Evolutionary conservation across 805 yeast species (phyloP), one percentile per base, ranked within the genome.

Genomic region (Candida schatavii): DNA sequence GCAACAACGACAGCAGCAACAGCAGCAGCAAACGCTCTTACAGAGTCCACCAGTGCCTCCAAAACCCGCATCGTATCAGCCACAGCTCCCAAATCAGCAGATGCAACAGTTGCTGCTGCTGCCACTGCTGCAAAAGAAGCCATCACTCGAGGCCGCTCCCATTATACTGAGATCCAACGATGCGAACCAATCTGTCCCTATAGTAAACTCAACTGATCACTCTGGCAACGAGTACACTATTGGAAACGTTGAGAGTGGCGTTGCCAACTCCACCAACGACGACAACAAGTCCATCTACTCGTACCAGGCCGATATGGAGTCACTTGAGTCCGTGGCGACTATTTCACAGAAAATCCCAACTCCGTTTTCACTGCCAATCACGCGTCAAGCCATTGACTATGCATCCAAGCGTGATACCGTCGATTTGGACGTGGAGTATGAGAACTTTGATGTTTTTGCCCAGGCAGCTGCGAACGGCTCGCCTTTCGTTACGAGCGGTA

Each of bases 241-340:
- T 5, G 35, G 35, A 11, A 20, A 29, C n/a, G 41, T 38, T 3
- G 23, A 18, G 9, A 25, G 35, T 22, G 29, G 15, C 21, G 29
- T 25, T 6, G 43, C 36, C n/a, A 41, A 35, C 21, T 46, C 26
- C 10, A 18, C 10, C n/a, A 13, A n/a, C 14, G 15, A 6, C 30
- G 41, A 38, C 18, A 61, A 54, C 35, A 46, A 45, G 21, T 61
- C 66, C 3, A 49, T 56, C 9, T 56, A 51, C 23, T 58, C 66
- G 3, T 48, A 60, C 13, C 46, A 47, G 22, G 62, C 63, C 5
- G 61, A 62, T 40, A 38, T 56, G 18, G 46, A 51, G 11, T 41
- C 44, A 30, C 22, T 25, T 20, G 38, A 35, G 25, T 37, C 40
- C 27, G 38, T 29, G 17, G 41, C 41, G 15, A 29, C 41, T 4